Evolutionary conservation across 495 filamentous ascomycete genomes (phyloP).

Genomic region (Aspergillus hancockii): DNA sequence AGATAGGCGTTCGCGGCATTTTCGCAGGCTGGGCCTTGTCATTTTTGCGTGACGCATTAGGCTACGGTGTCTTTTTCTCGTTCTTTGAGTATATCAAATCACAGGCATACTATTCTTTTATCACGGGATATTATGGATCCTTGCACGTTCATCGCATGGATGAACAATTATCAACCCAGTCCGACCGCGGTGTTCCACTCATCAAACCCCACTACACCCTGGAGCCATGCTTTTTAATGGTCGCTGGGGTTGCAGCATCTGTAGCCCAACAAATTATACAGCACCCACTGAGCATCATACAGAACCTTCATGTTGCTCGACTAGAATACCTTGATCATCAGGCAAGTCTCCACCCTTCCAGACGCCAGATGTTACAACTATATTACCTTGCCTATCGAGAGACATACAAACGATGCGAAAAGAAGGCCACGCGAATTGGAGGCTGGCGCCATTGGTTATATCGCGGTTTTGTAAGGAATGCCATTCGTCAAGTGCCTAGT

Average conservation of each 20-base stretch:
- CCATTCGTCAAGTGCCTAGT: constrained; percentile 80
- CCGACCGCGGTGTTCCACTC: constrained; percentile 42
- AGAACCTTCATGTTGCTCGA: constrained; percentile 75
- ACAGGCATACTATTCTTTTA: constrained; percentile 79
- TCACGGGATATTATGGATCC: constrained; percentile 74
- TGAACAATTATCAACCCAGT: constrained; percentile 19
- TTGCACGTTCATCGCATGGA: constrained; percentile 36
- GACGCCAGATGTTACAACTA: constrained; percentile 54
- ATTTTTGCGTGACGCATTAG: constrained; percentile 78
- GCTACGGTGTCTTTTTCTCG: constrained; percentile 81
- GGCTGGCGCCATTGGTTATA: constrained; percentile 75
- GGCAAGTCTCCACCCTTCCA: constrained; percentile 48
- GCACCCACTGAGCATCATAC: constrained; percentile 73
- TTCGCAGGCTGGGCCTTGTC: constrained; percentile 81
- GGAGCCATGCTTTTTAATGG: constrained; percentile 77
- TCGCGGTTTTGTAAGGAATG: constrained; percentile 70
- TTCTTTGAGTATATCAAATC: constrained; percentile 86
- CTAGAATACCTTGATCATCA: constrained; percentile 76
- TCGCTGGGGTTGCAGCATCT: constrained; percentile 76
- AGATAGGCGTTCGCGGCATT: constrained; percentile 78
- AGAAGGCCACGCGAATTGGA: constrained; percentile 61
- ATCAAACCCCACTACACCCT: constrained; percentile 85
- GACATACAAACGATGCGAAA: constrained; percentile 69
- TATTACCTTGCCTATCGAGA: constrained; percentile 77
- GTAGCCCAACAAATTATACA: constrained; percentile 76